Conservation (phyloP, 257 asterid genomes). For the Nicotiana paniculata region DNA sequence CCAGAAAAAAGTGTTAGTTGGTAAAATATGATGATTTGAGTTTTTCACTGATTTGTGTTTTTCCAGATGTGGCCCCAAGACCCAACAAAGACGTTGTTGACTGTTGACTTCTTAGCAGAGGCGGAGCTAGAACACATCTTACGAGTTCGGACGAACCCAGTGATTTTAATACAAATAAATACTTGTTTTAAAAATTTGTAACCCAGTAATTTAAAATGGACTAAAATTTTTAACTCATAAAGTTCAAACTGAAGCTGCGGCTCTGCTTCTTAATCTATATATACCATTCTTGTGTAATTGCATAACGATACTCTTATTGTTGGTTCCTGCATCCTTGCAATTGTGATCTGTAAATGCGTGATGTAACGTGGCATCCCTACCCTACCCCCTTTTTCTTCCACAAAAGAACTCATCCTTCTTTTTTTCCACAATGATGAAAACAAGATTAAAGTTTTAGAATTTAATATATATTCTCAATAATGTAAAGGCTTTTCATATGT, state of each 20-base stretch:
- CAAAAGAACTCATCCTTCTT: not conserved
- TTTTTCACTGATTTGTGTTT: not conserved
- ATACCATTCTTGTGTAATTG: not conserved
- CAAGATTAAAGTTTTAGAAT: not conserved
- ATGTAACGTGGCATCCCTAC: conserved; percentile 18
- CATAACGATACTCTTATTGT: conserved; percentile 6
- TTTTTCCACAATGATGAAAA: not conserved
- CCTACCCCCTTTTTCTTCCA: not conserved
- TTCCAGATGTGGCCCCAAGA: conserved; percentile 5
- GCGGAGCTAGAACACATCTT: too few species aligned
- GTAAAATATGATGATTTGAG: conserved; percentile 1
- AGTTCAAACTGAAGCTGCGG: too few species aligned
- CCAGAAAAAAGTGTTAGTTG: not conserved
- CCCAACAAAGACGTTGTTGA: conserved; percentile 5
- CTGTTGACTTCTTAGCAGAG: not conserved
- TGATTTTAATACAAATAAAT: too few species aligned
- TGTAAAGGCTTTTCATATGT: not conserved
- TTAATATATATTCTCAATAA: not conserved
- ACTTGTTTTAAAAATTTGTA: not conserved
- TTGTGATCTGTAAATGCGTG: conserved; percentile 35
- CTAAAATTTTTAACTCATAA: too few species aligned
- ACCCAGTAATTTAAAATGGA: too few species aligned
- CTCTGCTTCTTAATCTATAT: too few species aligned
- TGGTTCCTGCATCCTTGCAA: conserved; percentile 19
- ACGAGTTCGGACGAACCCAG: too few species aligned